Percentiles rank a stretch among this genome's conserved stretches.
phyloP scores from a whole-genome alignment of 2,329 filamentous ascomycete species.

The Stachybotrys chartarum region DNA sequence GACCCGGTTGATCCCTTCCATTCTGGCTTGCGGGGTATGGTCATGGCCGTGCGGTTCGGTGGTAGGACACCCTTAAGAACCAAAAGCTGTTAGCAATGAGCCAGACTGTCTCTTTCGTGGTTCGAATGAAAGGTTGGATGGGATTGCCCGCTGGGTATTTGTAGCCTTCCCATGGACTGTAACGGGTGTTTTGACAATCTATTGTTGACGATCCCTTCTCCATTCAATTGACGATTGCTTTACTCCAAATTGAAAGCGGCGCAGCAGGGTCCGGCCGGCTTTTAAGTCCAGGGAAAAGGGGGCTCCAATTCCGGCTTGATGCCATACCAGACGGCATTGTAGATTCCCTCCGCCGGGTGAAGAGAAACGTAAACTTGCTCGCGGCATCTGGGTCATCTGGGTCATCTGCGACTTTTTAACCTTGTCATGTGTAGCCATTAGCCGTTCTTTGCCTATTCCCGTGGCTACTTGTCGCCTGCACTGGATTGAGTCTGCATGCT shows the following conservation, averaged over 20 bases:
- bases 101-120: not conserved
- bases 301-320: not conserved
- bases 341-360: not conserved
- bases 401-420: too few relatives aligned
- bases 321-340: too few relatives aligned
- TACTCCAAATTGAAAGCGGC: not conserved
- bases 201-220: not conserved
- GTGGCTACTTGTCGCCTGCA: not conserved
- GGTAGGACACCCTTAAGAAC: not conserved
- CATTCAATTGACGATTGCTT: not conserved
- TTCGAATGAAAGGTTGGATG: not conserved
- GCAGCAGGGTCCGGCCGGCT: not conserved
- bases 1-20: not conserved
- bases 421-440: not conserved
- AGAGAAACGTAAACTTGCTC: not conserved
- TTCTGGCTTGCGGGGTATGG: not conserved
- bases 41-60: not conserved
- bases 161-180: too few relatives aligned
- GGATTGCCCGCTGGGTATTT: not conserved
- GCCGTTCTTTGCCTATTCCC: not conserved
- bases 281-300: not conserved
- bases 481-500: not conserved
- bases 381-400: too few relatives aligned
- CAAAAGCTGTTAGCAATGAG: not conserved
- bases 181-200: not conserved